These are phyloP conservation scores for Gnomoniopsis smithogilvyi DNA, from an alignment of 2,329 filamentous ascomycete genomes.

Conservation along the genomic window DNA sequence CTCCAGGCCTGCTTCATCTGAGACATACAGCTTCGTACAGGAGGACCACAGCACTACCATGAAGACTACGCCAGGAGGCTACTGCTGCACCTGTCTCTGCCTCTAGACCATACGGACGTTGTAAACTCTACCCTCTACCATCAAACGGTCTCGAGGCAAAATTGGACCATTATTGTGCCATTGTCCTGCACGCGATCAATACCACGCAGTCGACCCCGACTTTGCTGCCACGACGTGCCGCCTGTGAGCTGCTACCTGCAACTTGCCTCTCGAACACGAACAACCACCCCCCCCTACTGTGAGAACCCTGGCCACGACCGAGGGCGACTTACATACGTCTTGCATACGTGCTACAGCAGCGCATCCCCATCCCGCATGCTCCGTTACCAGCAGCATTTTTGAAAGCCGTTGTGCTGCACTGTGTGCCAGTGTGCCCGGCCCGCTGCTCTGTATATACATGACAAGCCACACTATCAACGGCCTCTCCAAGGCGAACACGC, in stretches of 20 bases:
- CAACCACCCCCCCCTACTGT: not conserved
- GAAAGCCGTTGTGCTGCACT: not conserved
- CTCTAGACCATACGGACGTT: slow-evolving; percentile 2
- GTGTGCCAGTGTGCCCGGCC: not conserved
- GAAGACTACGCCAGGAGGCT: not conserved
- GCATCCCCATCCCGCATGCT: slow-evolving; percentile 16
- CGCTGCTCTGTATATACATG: slow-evolving; percentile 16
- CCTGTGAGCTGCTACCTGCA: not conserved
- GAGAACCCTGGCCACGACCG: slow-evolving; percentile 9
- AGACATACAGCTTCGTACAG: slow-evolving; percentile 17
- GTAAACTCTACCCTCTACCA: not conserved
- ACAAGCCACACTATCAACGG: slow-evolving; percentile 17
- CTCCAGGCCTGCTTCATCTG: slow-evolving; percentile 17
- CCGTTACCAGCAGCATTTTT: not conserved
- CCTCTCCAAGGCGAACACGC: slow-evolving; percentile 20
- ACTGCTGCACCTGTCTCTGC: slow-evolving; percentile 6
- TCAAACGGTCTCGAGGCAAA: too few relatives aligned
- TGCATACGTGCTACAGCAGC: slow-evolving; percentile 19
- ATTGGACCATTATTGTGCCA: too few relatives aligned
- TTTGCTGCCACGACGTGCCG: not conserved
- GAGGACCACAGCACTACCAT: slow-evolving; percentile 7
- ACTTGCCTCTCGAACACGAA: not conserved
- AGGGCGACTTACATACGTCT: slow-evolving; percentile 16
- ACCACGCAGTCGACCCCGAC: not conserved
- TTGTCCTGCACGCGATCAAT: not conserved